These are phyloP conservation scores for Leptographium radiaticola DNA, from an alignment of 2,329 filamentous ascomycete species.

Conservation along the genomic window DNA sequence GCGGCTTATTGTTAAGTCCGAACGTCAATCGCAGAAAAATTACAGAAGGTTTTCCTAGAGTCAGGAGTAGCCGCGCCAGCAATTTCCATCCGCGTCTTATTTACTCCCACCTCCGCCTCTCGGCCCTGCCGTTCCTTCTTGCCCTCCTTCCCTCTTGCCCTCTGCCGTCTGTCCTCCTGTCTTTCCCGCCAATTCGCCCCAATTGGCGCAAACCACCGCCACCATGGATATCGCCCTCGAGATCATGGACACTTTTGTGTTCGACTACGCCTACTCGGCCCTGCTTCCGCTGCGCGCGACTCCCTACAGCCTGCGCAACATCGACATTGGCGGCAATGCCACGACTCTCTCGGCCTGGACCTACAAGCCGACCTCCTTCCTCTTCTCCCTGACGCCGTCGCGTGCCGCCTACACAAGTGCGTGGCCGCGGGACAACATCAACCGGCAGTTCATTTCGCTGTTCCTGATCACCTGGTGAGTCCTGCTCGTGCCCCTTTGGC, in stretches of 20 bases:
- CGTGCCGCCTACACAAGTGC: slow-evolving; percentile 68
- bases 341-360: slow-evolving; percentile 50
- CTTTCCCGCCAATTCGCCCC: background rate
- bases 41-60: background rate
- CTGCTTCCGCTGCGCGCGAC: slow-evolving; percentile 48
- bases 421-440: slow-evolving; percentile 64
- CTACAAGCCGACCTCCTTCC: slow-evolving; percentile 61
- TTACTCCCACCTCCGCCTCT: background rate
- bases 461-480: slow-evolving; percentile 77
- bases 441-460: slow-evolving; percentile 60
- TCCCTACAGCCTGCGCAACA: slow-evolving; percentile 10
- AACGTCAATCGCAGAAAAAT: background rate
- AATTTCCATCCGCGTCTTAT: background rate
- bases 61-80: background rate
- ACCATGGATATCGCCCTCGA: slow-evolving; percentile 87
- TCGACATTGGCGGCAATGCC: slow-evolving; percentile 35
- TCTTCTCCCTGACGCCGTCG: slow-evolving; percentile 56
- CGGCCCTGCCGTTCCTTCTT: background rate
- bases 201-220: background rate
- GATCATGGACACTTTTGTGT: slow-evolving; percentile 65
- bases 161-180: background rate
- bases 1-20: background rate
- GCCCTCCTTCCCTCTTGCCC: background rate
- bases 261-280: slow-evolving; percentile 66
- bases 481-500: background rate